These are phyloP conservation scores for Microthlaspi erraticum DNA, from an alignment of 345 rosid genomes.

Conservation along the genomic window DNA sequence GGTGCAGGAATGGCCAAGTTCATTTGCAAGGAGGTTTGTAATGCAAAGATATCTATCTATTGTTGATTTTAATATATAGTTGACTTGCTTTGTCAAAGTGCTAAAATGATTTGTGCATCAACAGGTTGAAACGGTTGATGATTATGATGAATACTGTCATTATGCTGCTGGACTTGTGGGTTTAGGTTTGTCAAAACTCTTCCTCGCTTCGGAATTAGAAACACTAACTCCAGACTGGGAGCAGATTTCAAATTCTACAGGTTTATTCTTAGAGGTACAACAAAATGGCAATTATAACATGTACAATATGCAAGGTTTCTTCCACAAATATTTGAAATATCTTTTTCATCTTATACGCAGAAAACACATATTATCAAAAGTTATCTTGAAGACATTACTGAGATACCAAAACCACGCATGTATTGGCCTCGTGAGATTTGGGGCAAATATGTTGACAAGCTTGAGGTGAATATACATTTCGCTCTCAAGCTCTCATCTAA, in stretches of 20 bases:
- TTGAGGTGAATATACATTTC: constrained; percentile 70
- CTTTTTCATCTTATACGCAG: constrained; percentile 40
- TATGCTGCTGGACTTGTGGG: constrained; percentile 96
- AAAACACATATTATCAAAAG: constrained; percentile 90
- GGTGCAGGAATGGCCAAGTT: constrained; percentile 98
- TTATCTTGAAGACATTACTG: constrained; percentile 90
- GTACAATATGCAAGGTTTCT: not conserved
- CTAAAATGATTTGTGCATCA: not conserved
- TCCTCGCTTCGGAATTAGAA: constrained; percentile 72
- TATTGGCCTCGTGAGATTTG: constrained; percentile 96
- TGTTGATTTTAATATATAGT: too few species aligned
- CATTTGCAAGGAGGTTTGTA: constrained; percentile 78
- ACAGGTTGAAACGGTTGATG: constrained; percentile 87
- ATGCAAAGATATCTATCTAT: constrained; percentile 5
- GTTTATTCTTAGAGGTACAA: constrained; percentile 85
- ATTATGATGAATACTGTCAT: constrained; percentile 94
- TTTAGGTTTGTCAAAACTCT: constrained; percentile 85
- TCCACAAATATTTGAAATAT: not conserved
- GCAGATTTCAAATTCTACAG: constrained; percentile 77
- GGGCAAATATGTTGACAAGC: constrained; percentile 83
- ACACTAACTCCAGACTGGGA: constrained; percentile 60
- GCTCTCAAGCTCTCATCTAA: constrained; percentile 19
- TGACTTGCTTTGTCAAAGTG: not conserved
- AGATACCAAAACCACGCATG: constrained; percentile 92
- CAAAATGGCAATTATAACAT: too few species aligned